These are phyloP conservation scores for Coprinopsis sp. DNA, from an alignment of 768 basidiomycete species.

Conservation along the genomic window DNA sequence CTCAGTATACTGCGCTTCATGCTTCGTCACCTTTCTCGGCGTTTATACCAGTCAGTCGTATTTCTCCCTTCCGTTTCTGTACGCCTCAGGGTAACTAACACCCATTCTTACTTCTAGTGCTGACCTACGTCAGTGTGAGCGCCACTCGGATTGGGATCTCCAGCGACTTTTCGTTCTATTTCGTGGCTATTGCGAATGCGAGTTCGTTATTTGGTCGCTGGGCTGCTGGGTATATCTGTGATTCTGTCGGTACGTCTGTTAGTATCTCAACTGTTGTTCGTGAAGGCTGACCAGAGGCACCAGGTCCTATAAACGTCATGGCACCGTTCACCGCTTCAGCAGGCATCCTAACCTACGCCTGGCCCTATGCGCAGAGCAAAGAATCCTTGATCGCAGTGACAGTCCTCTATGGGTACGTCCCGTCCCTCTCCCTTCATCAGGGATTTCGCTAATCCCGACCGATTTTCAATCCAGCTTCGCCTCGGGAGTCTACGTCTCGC, in stretches of 20 bases:
- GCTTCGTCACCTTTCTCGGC: constrained; percentile 58
- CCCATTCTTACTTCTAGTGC: constrained; percentile 37
- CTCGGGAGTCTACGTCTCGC: constrained; percentile 57
- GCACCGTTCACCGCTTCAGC: constrained; percentile 55
- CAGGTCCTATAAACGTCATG: constrained; percentile 68
- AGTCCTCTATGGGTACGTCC: constrained; percentile 58
- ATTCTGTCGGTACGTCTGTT: constrained; percentile 43
- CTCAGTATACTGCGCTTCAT: constrained; percentile 52
- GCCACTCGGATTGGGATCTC: constrained; percentile 47
- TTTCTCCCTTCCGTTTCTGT: constrained; percentile 1
- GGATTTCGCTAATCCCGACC: constrained; percentile 17
- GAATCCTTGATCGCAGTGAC: constrained; percentile 47
- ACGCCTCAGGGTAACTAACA: neutral
- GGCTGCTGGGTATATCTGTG: constrained; percentile 47
- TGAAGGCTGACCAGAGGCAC: neutral
- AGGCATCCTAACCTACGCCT: constrained; percentile 57
- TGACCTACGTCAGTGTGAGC: constrained; percentile 64
- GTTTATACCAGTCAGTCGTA: constrained; percentile 53
- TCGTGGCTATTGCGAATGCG: constrained; percentile 65
- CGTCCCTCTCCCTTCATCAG: neutral
- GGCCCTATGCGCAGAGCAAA: constrained; percentile 57
- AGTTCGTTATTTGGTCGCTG: constrained; percentile 60
- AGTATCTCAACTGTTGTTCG: neutral
- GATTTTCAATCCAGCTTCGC: constrained; percentile 43
- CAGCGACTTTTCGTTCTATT: constrained; percentile 52